phyloP scores from a whole-genome alignment of 768 basidiomycete species.

The Russula lepida region DNA sequence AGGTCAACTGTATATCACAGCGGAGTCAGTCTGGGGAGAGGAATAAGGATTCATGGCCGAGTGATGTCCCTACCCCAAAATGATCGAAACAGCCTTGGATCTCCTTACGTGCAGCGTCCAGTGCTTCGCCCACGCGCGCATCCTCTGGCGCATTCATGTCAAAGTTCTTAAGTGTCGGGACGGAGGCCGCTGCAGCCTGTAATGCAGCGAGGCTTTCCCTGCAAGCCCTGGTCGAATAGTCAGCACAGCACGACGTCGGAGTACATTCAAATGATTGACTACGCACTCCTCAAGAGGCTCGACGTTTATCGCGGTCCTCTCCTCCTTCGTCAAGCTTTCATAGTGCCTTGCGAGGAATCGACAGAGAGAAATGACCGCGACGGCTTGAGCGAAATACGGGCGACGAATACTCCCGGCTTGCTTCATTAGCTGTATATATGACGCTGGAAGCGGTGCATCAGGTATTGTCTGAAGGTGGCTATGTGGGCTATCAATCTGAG shows the following conservation, averaged over 20 bases:
- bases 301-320: slow-evolving; percentile 11
- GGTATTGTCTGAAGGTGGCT: slow-evolving; percentile 7
- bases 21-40: neutral
- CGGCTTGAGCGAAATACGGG: slow-evolving; percentile 13
- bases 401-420: slow-evolving; percentile 14
- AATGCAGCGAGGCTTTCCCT: slow-evolving; percentile 4
- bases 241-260: neutral
- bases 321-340: slow-evolving; percentile 3
- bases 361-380: slow-evolving; percentile 14
- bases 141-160: slow-evolving; percentile 10
- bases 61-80: slow-evolving; percentile 7
- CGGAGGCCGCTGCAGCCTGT: slow-evolving; percentile 1
- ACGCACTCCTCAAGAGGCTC: slow-evolving; percentile 16
- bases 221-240: neutral
- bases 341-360: slow-evolving; percentile 17
- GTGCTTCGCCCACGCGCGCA: neutral
- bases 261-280: neutral
- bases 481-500: neutral
- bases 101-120: slow-evolving; percentile 2
- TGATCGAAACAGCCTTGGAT: slow-evolving; percentile 8
- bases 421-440: slow-evolving; percentile 15
- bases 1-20: neutral
- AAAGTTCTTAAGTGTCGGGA: neutral
- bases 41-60: neutral
- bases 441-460: slow-evolving; percentile 12